phyloP scores from a whole-genome alignment of 768 basidiomycete genomes.

The Mrakia frigida region DNA sequence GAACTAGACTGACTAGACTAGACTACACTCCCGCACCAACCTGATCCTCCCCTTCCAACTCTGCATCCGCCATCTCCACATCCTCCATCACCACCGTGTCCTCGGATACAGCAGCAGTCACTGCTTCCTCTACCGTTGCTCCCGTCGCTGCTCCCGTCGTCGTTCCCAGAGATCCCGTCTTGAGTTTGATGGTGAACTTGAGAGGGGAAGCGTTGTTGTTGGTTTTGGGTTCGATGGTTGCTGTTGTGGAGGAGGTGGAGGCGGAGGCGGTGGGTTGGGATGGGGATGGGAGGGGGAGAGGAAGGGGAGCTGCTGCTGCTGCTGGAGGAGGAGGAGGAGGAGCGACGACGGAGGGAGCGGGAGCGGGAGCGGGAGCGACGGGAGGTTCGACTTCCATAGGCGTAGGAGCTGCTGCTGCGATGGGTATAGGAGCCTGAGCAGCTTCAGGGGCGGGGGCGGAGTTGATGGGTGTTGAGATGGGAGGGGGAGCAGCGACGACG shows the following conservation, averaged over 20 bases:
- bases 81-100: not conserved
- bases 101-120: not conserved
- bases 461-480: not conserved
- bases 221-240: not conserved
- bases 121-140: not conserved
- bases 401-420: not conserved
- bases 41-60: not conserved
- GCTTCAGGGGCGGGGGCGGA: not conserved
- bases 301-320: not conserved
- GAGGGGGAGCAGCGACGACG: not conserved
- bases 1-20: too few species aligned
- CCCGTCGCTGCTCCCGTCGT: too few species aligned
- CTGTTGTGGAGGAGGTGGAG: not conserved
- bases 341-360: not conserved
- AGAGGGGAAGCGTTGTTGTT: too few species aligned
- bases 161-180: not conserved
- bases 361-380: not conserved
- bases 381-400: not conserved
- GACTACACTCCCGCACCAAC: not conserved
- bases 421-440: not conserved
- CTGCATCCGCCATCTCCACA: slow-evolving; percentile 12
- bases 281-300: not conserved
- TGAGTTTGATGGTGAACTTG: slow-evolving; percentile 2
- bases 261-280: too few species aligned
- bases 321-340: not conserved